A percentile compares a stretch with the other conserved stretches of the same genome.
phyloP scores from a whole-genome alignment of 2,329 filamentous ascomycete genomes.

The Colletotrichum lentis region DNA sequence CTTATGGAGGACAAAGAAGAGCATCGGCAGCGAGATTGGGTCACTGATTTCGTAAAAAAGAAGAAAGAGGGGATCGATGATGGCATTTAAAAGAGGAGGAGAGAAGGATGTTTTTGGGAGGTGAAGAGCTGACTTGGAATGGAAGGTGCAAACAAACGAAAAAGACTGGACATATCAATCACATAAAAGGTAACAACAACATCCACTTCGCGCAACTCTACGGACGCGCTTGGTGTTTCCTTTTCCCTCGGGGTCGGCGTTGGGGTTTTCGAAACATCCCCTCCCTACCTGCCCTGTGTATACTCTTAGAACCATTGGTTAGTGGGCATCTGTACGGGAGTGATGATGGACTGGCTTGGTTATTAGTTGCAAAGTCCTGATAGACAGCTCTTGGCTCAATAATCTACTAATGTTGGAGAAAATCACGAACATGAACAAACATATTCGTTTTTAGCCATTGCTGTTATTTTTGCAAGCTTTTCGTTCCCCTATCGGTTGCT shows the following conservation, averaged over 20 bases:
- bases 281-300: constrained; percentile 22
- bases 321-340: constrained; percentile 15
- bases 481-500: not conserved
- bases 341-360: constrained; percentile 24
- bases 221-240: constrained; percentile 14
- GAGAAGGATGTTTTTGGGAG: not conserved
- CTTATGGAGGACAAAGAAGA: constrained; percentile 71
- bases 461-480: not conserved
- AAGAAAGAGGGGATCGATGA: not conserved
- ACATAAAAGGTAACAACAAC: not conserved
- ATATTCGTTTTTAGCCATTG: not conserved
- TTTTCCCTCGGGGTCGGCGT: not conserved
- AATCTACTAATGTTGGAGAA: constrained; percentile 38
- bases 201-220: constrained; percentile 7
- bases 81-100: not conserved
- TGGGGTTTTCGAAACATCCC: not conserved
- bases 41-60: constrained; percentile 54
- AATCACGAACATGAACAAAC: constrained; percentile 1
- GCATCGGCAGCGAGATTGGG: constrained; percentile 57
- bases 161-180: constrained; percentile 34
- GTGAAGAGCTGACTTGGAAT: not conserved
- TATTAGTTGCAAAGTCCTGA: constrained; percentile 28
- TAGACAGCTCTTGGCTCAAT: constrained; percentile 35
- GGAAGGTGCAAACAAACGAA: constrained; percentile 16
- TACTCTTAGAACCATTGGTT: constrained; percentile 29